Conservation (phyloP, 495 filamentous ascomycete genomes). For the Chaetomium tenue region DNA sequence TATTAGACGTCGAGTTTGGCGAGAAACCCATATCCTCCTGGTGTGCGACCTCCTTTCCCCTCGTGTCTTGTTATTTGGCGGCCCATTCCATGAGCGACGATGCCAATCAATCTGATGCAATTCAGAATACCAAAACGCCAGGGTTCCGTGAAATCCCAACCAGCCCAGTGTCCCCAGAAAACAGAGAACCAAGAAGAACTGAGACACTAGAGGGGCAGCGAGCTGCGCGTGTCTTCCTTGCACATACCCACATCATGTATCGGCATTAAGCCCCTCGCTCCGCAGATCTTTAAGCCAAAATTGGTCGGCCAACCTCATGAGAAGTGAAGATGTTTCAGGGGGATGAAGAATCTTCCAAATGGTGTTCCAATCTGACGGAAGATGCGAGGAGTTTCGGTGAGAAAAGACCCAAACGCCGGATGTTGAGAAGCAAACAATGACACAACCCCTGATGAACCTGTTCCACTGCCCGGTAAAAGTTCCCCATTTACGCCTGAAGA, state of each 20-base stretch:
- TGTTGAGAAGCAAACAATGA: constrained; percentile 18
- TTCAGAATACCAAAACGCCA: constrained; percentile 26
- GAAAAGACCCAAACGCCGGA: constrained; percentile 42
- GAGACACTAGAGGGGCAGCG: constrained; percentile 26
- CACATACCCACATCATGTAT: constrained; percentile 34
- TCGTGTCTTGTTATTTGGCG: constrained; percentile 24
- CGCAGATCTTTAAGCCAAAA: constrained; percentile 41
- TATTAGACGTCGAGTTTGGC: constrained; percentile 14
- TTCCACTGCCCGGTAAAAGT: constrained; percentile 18
- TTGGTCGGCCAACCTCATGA: constrained; percentile 51
- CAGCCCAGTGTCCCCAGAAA: constrained; percentile 28
- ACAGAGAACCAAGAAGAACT: constrained; percentile 24
- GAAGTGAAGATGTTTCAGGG: constrained; percentile 45
- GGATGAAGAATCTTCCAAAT: constrained; percentile 45
- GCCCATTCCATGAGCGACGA: constrained; percentile 32
- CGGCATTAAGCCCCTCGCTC: constrained; percentile 41
- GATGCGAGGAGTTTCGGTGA: constrained; percentile 35
- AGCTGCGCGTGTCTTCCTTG: constrained; percentile 27
- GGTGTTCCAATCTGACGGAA: constrained; percentile 51
- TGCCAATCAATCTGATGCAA: constrained; percentile 18
- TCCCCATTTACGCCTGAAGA: constrained; percentile 22
- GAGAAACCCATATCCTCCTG: constrained; percentile 19
- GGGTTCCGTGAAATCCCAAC: constrained; percentile 31
- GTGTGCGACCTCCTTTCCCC: constrained; percentile 11
- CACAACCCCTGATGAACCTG: constrained; percentile 16